These are phyloP conservation scores for Pseudogymnoascus sp. DNA, from an alignment of 2,329 filamentous ascomycete genomes.

Conservation along the genomic window DNA sequence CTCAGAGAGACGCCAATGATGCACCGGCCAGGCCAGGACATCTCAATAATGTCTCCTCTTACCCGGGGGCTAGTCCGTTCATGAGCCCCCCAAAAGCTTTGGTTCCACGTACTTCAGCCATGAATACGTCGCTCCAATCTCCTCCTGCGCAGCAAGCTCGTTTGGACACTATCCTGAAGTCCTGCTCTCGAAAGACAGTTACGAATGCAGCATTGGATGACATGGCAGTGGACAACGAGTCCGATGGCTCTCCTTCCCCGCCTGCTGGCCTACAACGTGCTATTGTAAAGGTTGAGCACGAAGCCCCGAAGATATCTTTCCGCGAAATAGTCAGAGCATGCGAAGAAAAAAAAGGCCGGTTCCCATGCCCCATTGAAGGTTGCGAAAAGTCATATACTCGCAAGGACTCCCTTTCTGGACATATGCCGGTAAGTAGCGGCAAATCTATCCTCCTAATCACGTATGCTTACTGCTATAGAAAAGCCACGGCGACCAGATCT, in stretches of 20 bases:
- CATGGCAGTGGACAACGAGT: background rate
- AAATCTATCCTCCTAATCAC: background rate
- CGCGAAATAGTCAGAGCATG: background rate
- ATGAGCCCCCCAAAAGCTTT: background rate
- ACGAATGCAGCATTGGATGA: background rate
- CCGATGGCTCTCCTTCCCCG: background rate
- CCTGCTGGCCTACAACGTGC: background rate
- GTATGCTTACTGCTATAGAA: background rate
- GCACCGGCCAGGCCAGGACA: constrained; percentile 24
- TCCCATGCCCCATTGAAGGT: background rate
- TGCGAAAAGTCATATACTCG: constrained; percentile 3
- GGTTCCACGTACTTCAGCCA: background rate
- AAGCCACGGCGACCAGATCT: background rate
- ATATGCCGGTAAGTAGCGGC: background rate
- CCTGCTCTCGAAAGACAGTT: background rate
- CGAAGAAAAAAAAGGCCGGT: background rate
- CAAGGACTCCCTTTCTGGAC: background rate
- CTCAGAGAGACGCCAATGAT: constrained; percentile 23
- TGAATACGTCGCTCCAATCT: background rate
- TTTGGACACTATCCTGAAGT: background rate
- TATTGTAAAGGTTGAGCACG: background rate
- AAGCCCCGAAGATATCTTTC: background rate
- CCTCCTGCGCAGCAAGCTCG: background rate
- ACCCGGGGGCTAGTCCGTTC: background rate
- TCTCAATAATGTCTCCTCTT: constrained; percentile 2